Base-by-base conservation (phyloP, 345 rosid species). In the Brassica carinata region DNA sequence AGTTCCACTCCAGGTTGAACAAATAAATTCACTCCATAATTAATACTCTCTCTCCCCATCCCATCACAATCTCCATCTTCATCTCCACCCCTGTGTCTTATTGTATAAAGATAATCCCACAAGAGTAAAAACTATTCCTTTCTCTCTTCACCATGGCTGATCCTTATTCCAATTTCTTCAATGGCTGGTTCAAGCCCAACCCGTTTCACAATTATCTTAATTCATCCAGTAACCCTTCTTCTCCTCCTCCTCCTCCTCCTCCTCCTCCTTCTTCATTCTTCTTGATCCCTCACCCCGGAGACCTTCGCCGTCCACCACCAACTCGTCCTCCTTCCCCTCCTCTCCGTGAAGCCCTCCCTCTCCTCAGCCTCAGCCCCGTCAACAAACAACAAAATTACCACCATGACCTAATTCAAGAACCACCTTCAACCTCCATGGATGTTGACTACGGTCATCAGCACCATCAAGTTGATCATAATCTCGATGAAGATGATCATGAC, bases 311-410 rank as follows among this genome's bases (percentile, higher is more conserved):
- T 67, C 81, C 48, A 17, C 77, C 72, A 83, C 81, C 64, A 23
- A 43, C 86, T 14, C 82, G 90, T 58, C 92, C 97, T 74, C 86
- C 93, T 67, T 91, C 96, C 69, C 97, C 97, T 78, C 97, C 98
- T 78, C 86, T 90, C 45, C 90, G 90, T 68, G 92, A 94, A 85
- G 94, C 92, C 80, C 89, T 94, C 27, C 96, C 97, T 59, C 97
- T 94, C 59, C 77, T 94, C n/a, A 87, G 85, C 43, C 81, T 90
- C 67, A 89, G 90, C 84, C 97, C 98, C 67, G 76, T 87, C 70
- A 89, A 90, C 77, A 72, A 78, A 45, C 80, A 81, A 8, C 83
- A 87, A 67, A 77, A 77, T 23, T 23, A 23, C 3, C 81, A 80
- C 2, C 78, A 65, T 75, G 53, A 43, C 76, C 69, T 43, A 19